Evolutionary conservation across 305 asterid species (phyloP).

Genomic region (Solanum hybrid): DNA sequence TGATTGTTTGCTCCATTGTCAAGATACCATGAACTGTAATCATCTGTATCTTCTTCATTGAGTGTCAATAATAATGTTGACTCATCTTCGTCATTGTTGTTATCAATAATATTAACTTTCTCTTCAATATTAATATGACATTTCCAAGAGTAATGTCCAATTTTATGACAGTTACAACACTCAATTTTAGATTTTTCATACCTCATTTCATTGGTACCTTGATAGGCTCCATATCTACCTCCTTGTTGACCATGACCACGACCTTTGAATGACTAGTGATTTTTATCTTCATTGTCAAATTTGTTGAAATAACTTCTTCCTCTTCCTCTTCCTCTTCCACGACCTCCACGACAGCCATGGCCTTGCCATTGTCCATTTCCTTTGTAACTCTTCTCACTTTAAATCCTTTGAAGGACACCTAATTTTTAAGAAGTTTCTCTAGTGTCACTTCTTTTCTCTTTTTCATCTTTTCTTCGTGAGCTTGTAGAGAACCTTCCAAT

Average conservation of each 20-base stretch:
- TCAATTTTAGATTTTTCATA: neutral
- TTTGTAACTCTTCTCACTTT: neutral
- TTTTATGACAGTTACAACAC: neutral
- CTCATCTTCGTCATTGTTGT: neutral
- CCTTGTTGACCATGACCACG: neutral
- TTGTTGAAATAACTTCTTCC: neutral
- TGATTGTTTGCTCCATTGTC: neutral
- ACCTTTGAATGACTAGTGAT: neutral
- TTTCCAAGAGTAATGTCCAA: neutral
- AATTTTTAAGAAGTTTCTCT: neutral
- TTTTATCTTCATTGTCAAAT: too few species aligned
- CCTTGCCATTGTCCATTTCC: neutral
- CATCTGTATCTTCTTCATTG: neutral
- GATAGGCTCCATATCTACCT: neutral
- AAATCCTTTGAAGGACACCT: neutral
- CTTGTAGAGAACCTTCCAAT: neutral
- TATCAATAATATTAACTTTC: neutral
- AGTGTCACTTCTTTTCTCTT: neutral
- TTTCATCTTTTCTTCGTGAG: neutral
- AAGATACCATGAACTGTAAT: neutral
- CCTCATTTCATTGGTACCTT: neutral
- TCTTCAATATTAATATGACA: neutral
- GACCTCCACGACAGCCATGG: fast-evolving
- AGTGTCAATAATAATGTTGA: neutral
- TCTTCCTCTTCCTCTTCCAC: neutral